phyloP scores from a whole-genome alignment of 768 basidiomycete genomes.

The Tephrocybe rancida region DNA sequence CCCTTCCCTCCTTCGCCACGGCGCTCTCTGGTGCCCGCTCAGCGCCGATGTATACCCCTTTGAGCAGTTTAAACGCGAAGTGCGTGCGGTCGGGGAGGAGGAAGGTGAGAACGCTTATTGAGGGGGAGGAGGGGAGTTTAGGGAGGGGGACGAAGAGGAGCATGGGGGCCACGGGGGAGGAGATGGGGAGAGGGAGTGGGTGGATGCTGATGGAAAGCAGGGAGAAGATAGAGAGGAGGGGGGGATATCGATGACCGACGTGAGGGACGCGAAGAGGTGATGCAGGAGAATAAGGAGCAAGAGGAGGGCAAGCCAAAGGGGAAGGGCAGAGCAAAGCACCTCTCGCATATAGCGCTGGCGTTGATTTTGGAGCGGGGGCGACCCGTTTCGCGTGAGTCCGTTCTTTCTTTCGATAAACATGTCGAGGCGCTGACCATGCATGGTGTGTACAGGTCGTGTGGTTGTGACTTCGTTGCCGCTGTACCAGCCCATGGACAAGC shows the following conservation, averaged over 20 bases:
- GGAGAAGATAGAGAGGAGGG: no score
- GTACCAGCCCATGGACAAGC: slow-evolving; percentile 79
- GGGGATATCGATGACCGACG: no score
- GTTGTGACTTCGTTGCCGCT: slow-evolving; percentile 82
- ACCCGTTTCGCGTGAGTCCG: slow-evolving; percentile 61
- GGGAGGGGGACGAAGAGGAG: no score
- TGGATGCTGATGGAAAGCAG: no score
- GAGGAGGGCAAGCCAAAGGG: neutral
- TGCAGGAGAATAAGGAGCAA: neutral
- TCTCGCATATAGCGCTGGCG: slow-evolving; percentile 78
- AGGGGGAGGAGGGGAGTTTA: no score
- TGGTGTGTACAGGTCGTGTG: slow-evolving; percentile 47
- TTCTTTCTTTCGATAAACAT: neutral
- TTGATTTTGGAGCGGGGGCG: slow-evolving; percentile 84
- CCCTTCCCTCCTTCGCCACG: slow-evolving; percentile 44
- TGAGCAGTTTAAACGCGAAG: no score
- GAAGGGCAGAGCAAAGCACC: slow-evolving; percentile 31
- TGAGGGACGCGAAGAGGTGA: neutral
- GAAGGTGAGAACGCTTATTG: no score
- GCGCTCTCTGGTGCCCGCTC: slow-evolving; percentile 11
- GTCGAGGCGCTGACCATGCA: neutral
- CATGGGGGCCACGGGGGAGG: no score
- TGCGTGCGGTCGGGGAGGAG: no score
- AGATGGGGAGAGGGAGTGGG: no score
- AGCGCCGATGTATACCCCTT: no score